Percentiles rank a stretch among this genome's conserved stretches.
Evolutionary conservation across 2,329 filamentous ascomycete species (phyloP).

Genomic region (Nannizzia gypsea): DNA sequence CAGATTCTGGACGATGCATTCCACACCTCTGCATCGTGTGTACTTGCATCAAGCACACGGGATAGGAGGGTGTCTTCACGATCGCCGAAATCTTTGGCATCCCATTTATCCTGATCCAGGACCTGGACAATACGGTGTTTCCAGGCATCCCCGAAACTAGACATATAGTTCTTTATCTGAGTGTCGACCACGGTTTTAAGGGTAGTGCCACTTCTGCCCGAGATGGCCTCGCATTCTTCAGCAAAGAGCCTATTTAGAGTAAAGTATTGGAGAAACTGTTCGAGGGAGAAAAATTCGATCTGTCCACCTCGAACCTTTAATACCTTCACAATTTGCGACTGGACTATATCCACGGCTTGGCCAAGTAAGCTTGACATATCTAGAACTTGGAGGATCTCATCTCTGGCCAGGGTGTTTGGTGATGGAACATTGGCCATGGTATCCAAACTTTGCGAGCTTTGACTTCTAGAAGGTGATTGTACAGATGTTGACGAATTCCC

Average conservation of each 20-base stretch:
- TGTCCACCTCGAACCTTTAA: slow-evolving; percentile 53
- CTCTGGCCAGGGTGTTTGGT: slow-evolving; percentile 32
- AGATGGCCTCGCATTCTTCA: slow-evolving; percentile 56
- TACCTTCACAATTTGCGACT: slow-evolving; percentile 52
- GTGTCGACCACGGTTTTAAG: slow-evolving; percentile 51
- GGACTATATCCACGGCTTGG: slow-evolving; percentile 55
- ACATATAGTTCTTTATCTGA: slow-evolving; percentile 52
- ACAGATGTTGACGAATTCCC: slow-evolving; percentile 2
- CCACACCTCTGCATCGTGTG: slow-evolving; percentile 47
- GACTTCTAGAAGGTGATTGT: slow-evolving; percentile 40
- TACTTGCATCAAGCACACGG: slow-evolving; percentile 49
- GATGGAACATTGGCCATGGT: slow-evolving; percentile 24
- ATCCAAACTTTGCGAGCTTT: slow-evolving; percentile 30
- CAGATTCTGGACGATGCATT: slow-evolving; percentile 40
- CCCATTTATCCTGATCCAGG: slow-evolving; percentile 53
- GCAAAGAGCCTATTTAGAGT: slow-evolving; percentile 52
- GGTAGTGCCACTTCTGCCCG: slow-evolving; percentile 47
- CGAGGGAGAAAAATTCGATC: slow-evolving; percentile 42
- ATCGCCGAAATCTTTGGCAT: slow-evolving; percentile 50
- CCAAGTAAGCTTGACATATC: slow-evolving; percentile 55
- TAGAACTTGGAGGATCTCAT: slow-evolving; percentile 51
- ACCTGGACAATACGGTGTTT: slow-evolving; percentile 45
- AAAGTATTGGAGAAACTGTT: slow-evolving; percentile 51
- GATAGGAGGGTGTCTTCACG: slow-evolving; percentile 40
- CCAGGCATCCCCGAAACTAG: slow-evolving; percentile 45